These are phyloP conservation scores for Vitis labrusca DNA, from an alignment of 164 flowering plant species.

Conservation along the genomic window DNA sequence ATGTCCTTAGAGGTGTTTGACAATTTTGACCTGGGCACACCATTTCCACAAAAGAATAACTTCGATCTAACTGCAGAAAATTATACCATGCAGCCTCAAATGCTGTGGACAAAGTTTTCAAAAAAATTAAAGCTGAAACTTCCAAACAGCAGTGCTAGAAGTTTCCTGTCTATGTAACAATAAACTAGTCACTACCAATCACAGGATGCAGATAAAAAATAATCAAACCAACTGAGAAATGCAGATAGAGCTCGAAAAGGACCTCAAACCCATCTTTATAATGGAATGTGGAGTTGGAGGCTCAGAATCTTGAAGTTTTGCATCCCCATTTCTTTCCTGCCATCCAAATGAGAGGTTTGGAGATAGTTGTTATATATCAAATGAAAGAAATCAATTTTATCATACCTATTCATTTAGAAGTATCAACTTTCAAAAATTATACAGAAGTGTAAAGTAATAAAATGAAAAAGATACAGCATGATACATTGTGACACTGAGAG, in stretches of 20 bases:
- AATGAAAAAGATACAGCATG: too few species aligned
- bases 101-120: too few species aligned
- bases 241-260: conserved; percentile 5
- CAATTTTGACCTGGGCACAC: too few species aligned
- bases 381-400: not conserved
- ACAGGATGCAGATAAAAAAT: not conserved
- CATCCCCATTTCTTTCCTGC: conserved; percentile 80
- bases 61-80: too few species aligned
- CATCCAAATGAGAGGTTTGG: conserved; percentile 11
- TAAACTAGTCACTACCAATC: not conserved
- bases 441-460: too few species aligned
- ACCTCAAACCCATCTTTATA: conserved; percentile 72
- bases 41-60: not conserved
- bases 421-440: too few species aligned
- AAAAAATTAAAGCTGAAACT: too few species aligned
- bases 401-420: too few species aligned
- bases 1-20: too few species aligned
- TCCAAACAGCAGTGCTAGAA: not conserved
- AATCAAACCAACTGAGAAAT: not conserved
- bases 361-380: not conserved
- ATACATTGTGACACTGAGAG: too few species aligned
- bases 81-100: too few species aligned
- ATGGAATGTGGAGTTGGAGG: conserved; percentile 73
- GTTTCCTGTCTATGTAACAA: not conserved
- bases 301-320: conserved; percentile 64